Evolutionary conservation across 768 basidiomycete species (phyloP).

Genomic region (Mycena chlorophos): DNA sequence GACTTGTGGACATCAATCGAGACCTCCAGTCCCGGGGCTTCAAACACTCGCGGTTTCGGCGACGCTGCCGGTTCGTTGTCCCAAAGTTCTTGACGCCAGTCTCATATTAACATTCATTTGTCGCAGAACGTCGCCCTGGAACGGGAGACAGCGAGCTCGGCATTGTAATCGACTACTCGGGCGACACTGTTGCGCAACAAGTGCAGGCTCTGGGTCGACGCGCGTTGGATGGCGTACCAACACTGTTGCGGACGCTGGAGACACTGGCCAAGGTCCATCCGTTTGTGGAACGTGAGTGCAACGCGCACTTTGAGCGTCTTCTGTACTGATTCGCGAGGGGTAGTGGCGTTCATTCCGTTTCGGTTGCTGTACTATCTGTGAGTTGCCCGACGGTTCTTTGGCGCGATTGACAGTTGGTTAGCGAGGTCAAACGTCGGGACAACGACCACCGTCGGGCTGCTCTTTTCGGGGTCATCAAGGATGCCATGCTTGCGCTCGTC

Average conservation of each 20-base stretch:
- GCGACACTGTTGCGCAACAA: not conserved
- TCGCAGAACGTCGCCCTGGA: not conserved
- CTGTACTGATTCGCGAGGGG: not conserved
- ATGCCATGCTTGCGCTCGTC: slow-evolving; percentile 5
- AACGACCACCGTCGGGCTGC: slow-evolving; percentile 1
- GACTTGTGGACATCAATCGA: not conserved
- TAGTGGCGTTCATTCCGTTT: slow-evolving; percentile 7
- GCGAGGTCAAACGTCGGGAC: slow-evolving; percentile 5
- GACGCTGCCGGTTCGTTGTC: not conserved
- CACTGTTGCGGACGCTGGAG: not conserved
- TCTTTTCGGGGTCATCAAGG: slow-evolving; percentile 3
- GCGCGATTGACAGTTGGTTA: not conserved
- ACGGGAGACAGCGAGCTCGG: not conserved
- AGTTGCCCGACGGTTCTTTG: not conserved
- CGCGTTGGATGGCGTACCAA: slow-evolving; percentile 3
- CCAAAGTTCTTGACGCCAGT: not conserved
- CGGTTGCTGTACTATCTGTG: slow-evolving; percentile 3
- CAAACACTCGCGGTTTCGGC: not conserved
- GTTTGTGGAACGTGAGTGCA: slow-evolving; percentile 4
- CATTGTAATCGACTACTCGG: not conserved
- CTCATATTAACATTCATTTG: not conserved
- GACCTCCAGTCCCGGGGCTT: not conserved
- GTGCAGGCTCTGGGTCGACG: not conserved
- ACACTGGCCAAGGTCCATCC: slow-evolving; percentile 1
- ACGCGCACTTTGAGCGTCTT: not conserved